Evolutionary conservation across 371 early-diverging fungal species (phyloP).

Genomic region (Mucor saturninus): DNA sequence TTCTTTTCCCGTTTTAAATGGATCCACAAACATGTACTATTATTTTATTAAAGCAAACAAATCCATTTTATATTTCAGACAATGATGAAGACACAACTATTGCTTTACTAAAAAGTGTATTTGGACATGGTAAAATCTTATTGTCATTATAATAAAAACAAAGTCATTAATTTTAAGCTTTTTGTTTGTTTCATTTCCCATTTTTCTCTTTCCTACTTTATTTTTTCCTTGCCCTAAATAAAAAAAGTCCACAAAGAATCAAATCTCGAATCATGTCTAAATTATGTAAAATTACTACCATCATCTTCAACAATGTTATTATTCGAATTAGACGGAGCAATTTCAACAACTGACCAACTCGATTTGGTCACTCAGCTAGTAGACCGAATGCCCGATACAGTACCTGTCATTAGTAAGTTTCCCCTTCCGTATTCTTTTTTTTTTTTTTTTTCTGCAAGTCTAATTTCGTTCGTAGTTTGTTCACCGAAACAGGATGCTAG

Average conservation of each 20-base stretch:
- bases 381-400: constrained; percentile 18
- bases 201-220: constrained; percentile 1
- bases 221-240: neutral
- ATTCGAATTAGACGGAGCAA: constrained; percentile 30
- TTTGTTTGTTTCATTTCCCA: neutral
- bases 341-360: constrained; percentile 8
- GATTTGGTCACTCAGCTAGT: constrained; percentile 20
- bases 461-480: constrained; percentile 23
- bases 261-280: constrained; percentile 26
- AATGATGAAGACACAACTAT: constrained; percentile 17
- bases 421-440: neutral
- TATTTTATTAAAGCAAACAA: constrained; percentile 25
- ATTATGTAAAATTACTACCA: constrained; percentile 20
- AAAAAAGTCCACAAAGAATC: constrained; percentile 25
- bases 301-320: constrained; percentile 33
- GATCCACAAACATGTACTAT: constrained; percentile 28
- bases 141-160: neutral
- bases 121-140: constrained; percentile 24
- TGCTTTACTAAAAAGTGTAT: constrained; percentile 16
- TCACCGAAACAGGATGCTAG: constrained; percentile 35
- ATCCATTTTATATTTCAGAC: constrained; percentile 22
- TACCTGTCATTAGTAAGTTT: constrained; percentile 31
- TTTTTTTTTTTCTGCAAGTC: neutral
- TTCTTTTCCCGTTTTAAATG: constrained; percentile 10
- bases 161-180: constrained; percentile 11